Evolutionary conservation across 2,329 filamentous ascomycete genomes (phyloP), one percentile per base, ranked within the genome.

Genomic region (Pezicula neosporulosa): DNA sequence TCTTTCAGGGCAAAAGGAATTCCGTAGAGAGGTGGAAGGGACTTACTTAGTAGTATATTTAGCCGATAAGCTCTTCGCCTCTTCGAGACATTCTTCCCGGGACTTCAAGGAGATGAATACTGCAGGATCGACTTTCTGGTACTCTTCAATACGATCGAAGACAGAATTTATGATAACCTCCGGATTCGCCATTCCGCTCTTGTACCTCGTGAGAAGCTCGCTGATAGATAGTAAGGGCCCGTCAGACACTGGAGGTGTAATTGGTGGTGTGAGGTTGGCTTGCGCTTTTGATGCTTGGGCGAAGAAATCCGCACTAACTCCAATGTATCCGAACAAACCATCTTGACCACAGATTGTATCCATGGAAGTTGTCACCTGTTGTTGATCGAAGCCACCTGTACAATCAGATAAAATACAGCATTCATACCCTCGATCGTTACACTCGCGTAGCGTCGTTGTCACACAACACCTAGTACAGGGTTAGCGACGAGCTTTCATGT

Each of bases 341-440:
- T 79, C 76, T 47, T 74, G 76, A 39, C 72, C 73, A 56, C 72
- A 73, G 28, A 80, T 66, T 57, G 73, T 78, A 52, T 78, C 76
- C n/a, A 79, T 60, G 4, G 74, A 73, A 4, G 69, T 70, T 18
- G 63, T 65, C 15, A 76, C 75, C 56, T 75, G 73, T n/a, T 70
- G 66, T 10, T 66, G 62, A 48, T 77, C 71, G 50, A 78, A 78
- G 1, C 76, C 76, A 44, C 70, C 71, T 0, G 76, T 78, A 55
- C 72, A 77, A 57, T 78, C 73, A 6, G 65, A 67, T 18, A 78
- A 63, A 15, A 76, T 71, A 68, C 80, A 83, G 63, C 77, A 81
- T 59, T 83, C 77, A 56, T 81, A 83, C 0, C 81, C 81, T n/a
- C 81, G 73, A 58, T 83, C 81, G 51, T 78, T 79, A 30, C 77